Evolutionary conservation across 345 rosid genomes (phyloP).

Genomic region (Bruguiera sexangula): DNA sequence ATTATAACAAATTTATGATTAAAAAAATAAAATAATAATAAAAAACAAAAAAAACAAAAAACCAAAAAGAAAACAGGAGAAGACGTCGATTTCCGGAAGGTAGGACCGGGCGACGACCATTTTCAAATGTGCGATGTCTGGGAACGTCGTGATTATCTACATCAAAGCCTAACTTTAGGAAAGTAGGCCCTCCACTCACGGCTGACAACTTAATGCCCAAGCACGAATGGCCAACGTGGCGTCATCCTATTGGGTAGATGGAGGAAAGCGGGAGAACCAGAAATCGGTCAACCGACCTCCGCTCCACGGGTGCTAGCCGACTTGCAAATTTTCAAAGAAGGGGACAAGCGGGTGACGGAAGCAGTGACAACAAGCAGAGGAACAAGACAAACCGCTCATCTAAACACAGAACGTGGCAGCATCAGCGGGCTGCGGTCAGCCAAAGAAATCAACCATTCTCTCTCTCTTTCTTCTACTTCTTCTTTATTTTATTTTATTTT

Average conservation of each 20-base stretch:
- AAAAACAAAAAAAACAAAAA: no score
- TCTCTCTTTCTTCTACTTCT: background rate
- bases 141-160: no score
- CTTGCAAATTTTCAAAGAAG: background rate
- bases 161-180: no score
- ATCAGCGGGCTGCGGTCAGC: conserved; percentile 2
- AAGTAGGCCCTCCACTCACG: no score
- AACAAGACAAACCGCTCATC: background rate
- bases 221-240: no score
- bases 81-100: no score
- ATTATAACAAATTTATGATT: no score
- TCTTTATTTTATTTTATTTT: background rate
- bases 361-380: conserved; percentile 26
- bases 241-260: background rate
- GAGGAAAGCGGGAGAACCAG: background rate
- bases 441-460: background rate
- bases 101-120: no score
- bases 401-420: background rate
- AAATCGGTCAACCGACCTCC: conserved; percentile 11
- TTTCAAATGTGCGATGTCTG: no score
- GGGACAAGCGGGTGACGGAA: conserved; percentile 26
- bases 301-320: conserved; percentile 5
- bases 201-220: no score
- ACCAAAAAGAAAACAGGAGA: no score
- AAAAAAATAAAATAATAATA: no score